Evolutionary conservation across 192 early-diverging fungal species (phyloP), one percentile per base, ranked within the genome.

Genomic region (Powellomyces hirtus): DNA sequence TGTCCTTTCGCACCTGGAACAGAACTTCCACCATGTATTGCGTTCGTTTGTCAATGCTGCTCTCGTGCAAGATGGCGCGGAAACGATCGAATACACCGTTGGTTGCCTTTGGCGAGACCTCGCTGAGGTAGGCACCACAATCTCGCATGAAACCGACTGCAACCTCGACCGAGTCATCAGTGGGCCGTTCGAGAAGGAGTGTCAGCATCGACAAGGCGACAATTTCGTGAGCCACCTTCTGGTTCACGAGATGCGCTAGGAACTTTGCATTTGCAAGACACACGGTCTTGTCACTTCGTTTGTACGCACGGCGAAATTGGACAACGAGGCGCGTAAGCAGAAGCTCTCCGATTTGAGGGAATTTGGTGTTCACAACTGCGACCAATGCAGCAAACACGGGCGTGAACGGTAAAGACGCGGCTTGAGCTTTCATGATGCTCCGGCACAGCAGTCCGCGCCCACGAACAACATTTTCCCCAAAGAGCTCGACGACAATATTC

Each of bases 21-120:
- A 98, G 68, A 20, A 95, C 95, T 75, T 98, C 96, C 31, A 98
- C 91, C 95, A 97, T 98, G 64, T 97, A 94, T 75, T 98, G 94
- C 4, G 92, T 88, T 68, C 96, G 91, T 71, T 93, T 94, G 60
- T 97, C 95, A 46, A 98, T 93, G 36, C 87, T 83, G 8, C 92
- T 94, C 70, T 98, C 95, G 69, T 98, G 94, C 36, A 98, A 74
- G 51, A 97, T 93, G 3, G 89, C 87, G 27, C 94, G 84, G 67
- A 98, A 92, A 4, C 94, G 87, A 66, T 98, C 94, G 78, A 93
- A 98, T 26, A 96, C 88, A 22, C 87, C 89, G 65, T 91, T 90
- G 52, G 87, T 87, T 1, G 91, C 90, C 18, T 80, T 81, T 3
- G 92, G 84, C 2, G 89, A 84, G 10, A 89, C 88, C 27, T 91